A percentile compares a stretch with the other conserved stretches of the same genome.
These are phyloP conservation scores for Russula dissimulans DNA, from an alignment of 768 basidiomycete species.

Conservation along the genomic window DNA sequence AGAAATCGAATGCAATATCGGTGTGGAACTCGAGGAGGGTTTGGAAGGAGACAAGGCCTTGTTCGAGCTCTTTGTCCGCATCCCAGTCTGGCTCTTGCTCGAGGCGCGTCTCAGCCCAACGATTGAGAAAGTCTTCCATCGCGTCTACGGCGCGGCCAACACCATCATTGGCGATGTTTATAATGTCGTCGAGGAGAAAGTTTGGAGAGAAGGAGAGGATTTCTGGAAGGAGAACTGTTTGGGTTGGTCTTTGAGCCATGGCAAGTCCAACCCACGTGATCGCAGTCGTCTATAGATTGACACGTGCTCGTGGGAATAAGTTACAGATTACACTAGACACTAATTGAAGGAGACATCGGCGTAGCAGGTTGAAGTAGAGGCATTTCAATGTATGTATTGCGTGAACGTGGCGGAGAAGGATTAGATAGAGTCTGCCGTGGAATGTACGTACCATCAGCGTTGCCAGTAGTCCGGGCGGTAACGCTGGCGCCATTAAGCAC, in stretches of 20 bases:
- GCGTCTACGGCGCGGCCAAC: constrained; percentile 71
- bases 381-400: too few species aligned
- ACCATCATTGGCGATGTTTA: constrained; percentile 73
- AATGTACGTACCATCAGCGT: too few species aligned
- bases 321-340: too few species aligned
- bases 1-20: constrained; percentile 85
- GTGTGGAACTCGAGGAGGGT: constrained; percentile 82
- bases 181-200: constrained; percentile 76
- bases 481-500: too few species aligned
- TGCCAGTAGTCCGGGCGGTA: too few species aligned
- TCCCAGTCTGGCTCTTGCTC: constrained; percentile 43
- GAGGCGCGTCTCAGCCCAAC: constrained; percentile 62
- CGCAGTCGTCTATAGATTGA: too few species aligned
- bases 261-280: too few species aligned
- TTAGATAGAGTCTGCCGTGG: too few species aligned
- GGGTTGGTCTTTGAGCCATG: constrained; percentile 12
- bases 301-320: too few species aligned
- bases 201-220: constrained; percentile 80
- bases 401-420: too few species aligned
- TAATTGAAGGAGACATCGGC: too few species aligned
- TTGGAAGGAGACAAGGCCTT: constrained; percentile 80
- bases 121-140: constrained; percentile 66
- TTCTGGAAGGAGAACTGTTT: constrained; percentile 53
- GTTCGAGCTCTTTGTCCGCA: constrained; percentile 59
- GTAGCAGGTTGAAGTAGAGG: too few species aligned